Evolutionary conservation across 2,329 filamentous ascomycete species (phyloP).

Genomic region (Sclerotinia glacialis): DNA sequence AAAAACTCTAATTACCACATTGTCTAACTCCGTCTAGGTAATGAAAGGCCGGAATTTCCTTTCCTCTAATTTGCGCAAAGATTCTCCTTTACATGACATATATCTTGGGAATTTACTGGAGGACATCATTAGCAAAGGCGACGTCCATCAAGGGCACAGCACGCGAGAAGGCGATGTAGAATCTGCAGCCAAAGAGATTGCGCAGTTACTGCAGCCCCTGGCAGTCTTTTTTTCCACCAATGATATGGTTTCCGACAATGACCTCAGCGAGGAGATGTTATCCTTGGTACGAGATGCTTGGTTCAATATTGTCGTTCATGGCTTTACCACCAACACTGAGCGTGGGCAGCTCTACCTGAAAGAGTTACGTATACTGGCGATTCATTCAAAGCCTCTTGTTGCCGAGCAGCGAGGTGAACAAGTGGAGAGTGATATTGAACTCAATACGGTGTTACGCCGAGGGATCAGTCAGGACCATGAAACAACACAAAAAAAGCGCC

Average conservation of each 20-base stretch:
- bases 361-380: conserved; percentile 79
- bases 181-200: conserved; percentile 81
- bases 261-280: conserved; percentile 65
- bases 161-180: conserved; percentile 76
- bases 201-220: conserved; percentile 82
- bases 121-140: conserved; percentile 84
- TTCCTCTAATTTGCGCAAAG: conserved; percentile 63
- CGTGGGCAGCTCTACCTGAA: conserved; percentile 69
- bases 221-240: conserved; percentile 75
- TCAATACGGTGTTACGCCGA: conserved; percentile 88
- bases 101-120: conserved; percentile 84
- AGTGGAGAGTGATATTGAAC: conserved; percentile 91
- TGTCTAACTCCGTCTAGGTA: conserved; percentile 47
- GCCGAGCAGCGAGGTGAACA: conserved; percentile 86
- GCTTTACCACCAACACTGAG: conserved; percentile 73
- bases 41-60: conserved; percentile 77
- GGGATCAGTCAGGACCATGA: conserved; percentile 79
- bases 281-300: conserved; percentile 83
- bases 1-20: conserved; percentile 1
- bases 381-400: conserved; percentile 82
- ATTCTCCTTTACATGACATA: conserved; percentile 74
- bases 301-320: conserved; percentile 97
- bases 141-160: conserved; percentile 71
- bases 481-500: conserved; percentile 73
- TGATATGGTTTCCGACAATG: conserved; percentile 48